Evolutionary conservation across 75 land plant species (phyloP).

Genomic region (Pseudotsuga menziesii): DNA sequence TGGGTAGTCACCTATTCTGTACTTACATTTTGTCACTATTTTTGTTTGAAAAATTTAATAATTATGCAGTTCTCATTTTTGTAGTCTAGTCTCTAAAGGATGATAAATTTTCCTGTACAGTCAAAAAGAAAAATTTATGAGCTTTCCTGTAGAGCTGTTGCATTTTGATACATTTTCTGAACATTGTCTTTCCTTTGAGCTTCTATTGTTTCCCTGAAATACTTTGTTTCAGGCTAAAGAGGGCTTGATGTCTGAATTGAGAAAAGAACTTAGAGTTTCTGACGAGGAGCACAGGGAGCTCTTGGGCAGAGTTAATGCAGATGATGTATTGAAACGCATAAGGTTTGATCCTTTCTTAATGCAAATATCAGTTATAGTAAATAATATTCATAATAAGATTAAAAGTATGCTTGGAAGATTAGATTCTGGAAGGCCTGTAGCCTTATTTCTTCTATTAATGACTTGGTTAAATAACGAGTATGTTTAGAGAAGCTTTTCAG

Average conservation of each 20-base stretch:
- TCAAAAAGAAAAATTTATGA: neutral
- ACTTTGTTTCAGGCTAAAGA: slow-evolving; percentile 67
- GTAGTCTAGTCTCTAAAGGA: too few relatives aligned
- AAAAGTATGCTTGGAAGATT: neutral
- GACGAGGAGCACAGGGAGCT: slow-evolving; percentile 93
- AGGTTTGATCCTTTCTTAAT: slow-evolving; percentile 23
- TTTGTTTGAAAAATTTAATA: neutral
- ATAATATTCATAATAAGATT: neutral
- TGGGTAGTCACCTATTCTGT: slow-evolving; percentile 48
- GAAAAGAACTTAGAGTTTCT: slow-evolving; percentile 86
- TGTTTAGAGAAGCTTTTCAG: neutral
- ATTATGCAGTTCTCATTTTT: too few relatives aligned
- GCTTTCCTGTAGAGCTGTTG: neutral
- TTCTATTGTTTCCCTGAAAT: neutral
- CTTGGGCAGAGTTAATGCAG: slow-evolving; percentile 66
- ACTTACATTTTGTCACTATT: neutral
- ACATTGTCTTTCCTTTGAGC: neutral
- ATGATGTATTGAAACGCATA: slow-evolving; percentile 66
- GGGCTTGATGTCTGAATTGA: slow-evolving; percentile 73
- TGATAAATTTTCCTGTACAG: too few relatives aligned
- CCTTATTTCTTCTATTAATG: neutral
- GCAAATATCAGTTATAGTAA: neutral
- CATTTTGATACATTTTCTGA: neutral
- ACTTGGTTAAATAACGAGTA: neutral
- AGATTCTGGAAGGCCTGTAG: neutral